A percentile compares a stretch with the other conserved stretches of the same genome.
phyloP scores from a whole-genome alignment of 2,329 filamentous ascomycete species.

The Cytospora piceicola region DNA sequence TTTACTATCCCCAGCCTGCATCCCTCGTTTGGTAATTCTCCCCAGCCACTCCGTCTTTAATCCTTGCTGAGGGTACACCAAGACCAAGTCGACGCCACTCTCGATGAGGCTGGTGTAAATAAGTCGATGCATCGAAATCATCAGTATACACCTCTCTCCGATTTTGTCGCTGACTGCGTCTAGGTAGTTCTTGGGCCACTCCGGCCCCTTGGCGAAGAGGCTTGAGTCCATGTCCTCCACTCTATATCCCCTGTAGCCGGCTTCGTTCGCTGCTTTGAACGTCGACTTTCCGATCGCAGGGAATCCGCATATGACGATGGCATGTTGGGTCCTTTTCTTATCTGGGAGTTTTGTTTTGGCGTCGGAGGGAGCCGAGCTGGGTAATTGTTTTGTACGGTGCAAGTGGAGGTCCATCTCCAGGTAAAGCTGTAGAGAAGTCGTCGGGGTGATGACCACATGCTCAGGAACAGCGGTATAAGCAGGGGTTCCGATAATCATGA shows the following conservation, averaged over 20 bases:
- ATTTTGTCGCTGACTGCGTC: neutral
- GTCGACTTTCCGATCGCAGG: constrained; percentile 15
- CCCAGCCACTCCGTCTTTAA: constrained; percentile 13
- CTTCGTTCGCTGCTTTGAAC: neutral
- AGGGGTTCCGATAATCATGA: neutral
- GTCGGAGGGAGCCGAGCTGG: neutral
- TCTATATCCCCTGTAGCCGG: neutral
- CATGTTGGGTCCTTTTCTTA: neutral
- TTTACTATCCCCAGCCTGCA: no score
- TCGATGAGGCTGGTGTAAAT: neutral
- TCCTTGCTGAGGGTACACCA: constrained; percentile 8
- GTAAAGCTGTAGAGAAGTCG: neutral
- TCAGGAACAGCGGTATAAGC: neutral
- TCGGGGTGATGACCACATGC: neutral
- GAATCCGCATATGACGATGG: constrained; percentile 9
- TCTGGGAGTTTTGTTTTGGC: neutral
- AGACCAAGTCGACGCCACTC: constrained; percentile 1
- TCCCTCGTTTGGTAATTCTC: neutral
- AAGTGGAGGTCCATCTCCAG: neutral
- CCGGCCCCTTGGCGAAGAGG: neutral
- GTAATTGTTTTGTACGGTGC: neutral
- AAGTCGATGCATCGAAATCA: constrained; percentile 3
- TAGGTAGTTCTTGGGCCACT: constrained; percentile 4
- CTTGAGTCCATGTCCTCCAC: constrained; percentile 9
- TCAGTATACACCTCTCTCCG: neutral